A percentile compares a stretch with the other conserved stretches of the same genome.
These are phyloP conservation scores for Fusarium sp. DNA, from an alignment of 2,329 filamentous ascomycete species.

Conservation along the genomic window DNA sequence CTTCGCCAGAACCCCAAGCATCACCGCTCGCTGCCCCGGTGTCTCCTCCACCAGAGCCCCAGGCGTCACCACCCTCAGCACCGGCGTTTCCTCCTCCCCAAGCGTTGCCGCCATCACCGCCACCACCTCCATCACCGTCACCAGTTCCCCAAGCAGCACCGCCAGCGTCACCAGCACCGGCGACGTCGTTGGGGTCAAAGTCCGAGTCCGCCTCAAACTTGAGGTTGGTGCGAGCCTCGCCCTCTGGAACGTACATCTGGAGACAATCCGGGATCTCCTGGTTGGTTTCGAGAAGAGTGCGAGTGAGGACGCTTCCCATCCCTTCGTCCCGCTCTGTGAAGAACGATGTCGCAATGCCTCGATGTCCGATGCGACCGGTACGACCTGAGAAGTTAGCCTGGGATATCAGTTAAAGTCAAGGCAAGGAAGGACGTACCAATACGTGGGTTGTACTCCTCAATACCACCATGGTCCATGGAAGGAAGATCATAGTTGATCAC, in stretches of 20 bases:
- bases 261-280: slow-evolving; percentile 89
- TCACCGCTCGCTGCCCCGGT: slow-evolving; percentile 12
- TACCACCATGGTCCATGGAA: slow-evolving; percentile 79
- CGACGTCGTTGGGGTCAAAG: slow-evolving; percentile 57
- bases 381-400: slow-evolving; percentile 68
- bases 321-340: slow-evolving; percentile 83
- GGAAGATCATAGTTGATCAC: slow-evolving; percentile 96
- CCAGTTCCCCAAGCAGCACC: slow-evolving; percentile 26
- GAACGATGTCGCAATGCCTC: slow-evolving; percentile 88
- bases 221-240: slow-evolving; percentile 58
- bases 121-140: slow-evolving; percentile 25
- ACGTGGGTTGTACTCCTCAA: slow-evolving; percentile 94
- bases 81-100: slow-evolving; percentile 30
- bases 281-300: slow-evolving; percentile 82
- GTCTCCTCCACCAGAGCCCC: slow-evolving; percentile 24
- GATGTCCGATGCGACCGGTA: slow-evolving; percentile 92
- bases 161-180: slow-evolving; percentile 42
- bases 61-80: slow-evolving; percentile 14
- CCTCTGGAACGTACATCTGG: slow-evolving; percentile 70
- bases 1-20: slow-evolving; percentile 14
- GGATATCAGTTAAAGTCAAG: background rate
- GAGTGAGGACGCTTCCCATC: slow-evolving; percentile 79
- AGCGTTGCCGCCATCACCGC: slow-evolving; percentile 32
- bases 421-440: slow-evolving; percentile 75
- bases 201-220: slow-evolving; percentile 69